Evolutionary conservation across 306 rosid genomes (phyloP), one percentile per base, ranked within the genome.

Genomic region (Trichosanthes truncata): DNA sequence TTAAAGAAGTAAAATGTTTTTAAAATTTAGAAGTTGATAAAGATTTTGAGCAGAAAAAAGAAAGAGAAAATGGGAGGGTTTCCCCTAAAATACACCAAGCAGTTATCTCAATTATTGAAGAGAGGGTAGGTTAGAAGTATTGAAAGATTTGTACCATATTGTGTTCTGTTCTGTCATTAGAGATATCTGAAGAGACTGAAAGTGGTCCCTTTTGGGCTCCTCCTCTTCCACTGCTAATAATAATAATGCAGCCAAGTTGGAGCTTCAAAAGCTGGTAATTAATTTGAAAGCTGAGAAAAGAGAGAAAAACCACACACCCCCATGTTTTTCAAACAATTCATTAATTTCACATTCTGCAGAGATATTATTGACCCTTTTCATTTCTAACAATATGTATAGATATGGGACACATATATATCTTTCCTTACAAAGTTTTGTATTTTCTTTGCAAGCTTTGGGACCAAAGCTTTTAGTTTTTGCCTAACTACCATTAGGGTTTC

Each of bases 61-160:
- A 29, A 29, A 29, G 33, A 29, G 33, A 29, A 29, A 29, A 29
- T 29, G 33, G 33, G n/a, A n/a, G n/a, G 33, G 33, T 29, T 29
- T 29, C 33, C 33, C 33, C 33, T 29, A 29, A 29, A n/a, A n/a
- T n/a, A 29, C 33, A 29, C 2, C 33, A 29, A 29, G 1, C n/a
- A n/a, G n/a, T n/a, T n/a, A n/a, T 29, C 33, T 29, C 10, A 62
- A 67, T 67, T 18, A 67, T 65, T 38, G 51, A 7, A n/a, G 74
- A 63, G n/a, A 31, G 25, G 74, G 74, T 67, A 67, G 74, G 74
- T 67, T 20, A 40, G 35, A 67, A 38, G 74, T 67, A 67, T 14
- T 20, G 31, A 67, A 31, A 66, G 3, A 66, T 66, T 40, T 67
- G 51, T 66, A 66, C 73, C 8, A 66, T 7, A 15, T 18, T 18